Evolutionary conservation across 805 yeast species (phyloP).

Genomic region (Metschnikowia borealis): DNA sequence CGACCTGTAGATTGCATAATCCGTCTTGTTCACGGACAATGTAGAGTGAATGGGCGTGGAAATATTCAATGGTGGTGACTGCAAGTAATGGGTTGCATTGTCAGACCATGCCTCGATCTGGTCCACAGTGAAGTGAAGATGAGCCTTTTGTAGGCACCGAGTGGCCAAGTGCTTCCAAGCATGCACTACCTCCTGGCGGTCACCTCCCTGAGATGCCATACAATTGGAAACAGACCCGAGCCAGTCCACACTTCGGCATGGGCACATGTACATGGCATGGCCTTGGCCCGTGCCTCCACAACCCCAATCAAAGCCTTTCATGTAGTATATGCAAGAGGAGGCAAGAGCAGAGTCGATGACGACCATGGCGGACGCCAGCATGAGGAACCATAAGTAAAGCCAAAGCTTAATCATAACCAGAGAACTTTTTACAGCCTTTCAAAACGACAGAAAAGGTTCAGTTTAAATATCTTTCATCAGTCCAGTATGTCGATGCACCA

Average conservation of each 20-base stretch:
- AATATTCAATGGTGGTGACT: conserved; percentile 10
- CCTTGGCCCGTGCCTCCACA: conserved; percentile 21
- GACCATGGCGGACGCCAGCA: conserved; percentile 11
- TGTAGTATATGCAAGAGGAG: conserved; percentile 18
- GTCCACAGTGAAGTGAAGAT: conserved; percentile 9
- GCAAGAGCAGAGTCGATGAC: conserved; percentile 18
- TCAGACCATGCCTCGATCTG: conserved; percentile 9
- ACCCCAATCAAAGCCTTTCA: conserved; percentile 19
- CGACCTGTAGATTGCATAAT: conserved; percentile 9
- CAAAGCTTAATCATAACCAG: neutral
- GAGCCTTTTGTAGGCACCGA: conserved; percentile 15
- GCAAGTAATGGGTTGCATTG: conserved; percentile 15
- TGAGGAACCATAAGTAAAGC: neutral
- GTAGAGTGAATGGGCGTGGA: conserved; percentile 10
- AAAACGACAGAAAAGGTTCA: neutral
- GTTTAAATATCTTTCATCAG: neutral
- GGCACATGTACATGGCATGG: conserved; percentile 16
- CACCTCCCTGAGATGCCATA: conserved; percentile 14
- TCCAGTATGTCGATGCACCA: neutral
- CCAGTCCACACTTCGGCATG: conserved; percentile 19
- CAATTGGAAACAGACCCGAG: conserved; percentile 18
- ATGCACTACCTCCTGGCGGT: conserved; percentile 6
- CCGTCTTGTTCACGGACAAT: conserved; percentile 12
- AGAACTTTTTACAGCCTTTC: neutral
- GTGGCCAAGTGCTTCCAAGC: conserved; percentile 16